phyloP scores from a whole-genome alignment of 768 basidiomycete genomes.

The Mycena latifolia region DNA sequence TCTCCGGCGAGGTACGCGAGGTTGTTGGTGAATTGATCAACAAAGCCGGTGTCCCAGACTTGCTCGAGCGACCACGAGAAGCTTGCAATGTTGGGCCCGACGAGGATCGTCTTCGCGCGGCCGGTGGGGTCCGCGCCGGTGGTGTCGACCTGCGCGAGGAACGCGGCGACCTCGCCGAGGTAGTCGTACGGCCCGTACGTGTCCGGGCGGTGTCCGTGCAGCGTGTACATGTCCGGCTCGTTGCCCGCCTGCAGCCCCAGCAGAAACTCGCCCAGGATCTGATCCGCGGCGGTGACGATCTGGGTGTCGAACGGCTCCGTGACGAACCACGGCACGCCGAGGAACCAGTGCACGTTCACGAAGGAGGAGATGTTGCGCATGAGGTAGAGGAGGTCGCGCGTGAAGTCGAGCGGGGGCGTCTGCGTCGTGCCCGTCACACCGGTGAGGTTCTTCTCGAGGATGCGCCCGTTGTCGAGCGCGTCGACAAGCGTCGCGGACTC shows the following conservation, averaged over 20 bases:
- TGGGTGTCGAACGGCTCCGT: slow-evolving; percentile 13
- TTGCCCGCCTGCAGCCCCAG: slow-evolving; percentile 57
- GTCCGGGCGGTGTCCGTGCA: slow-evolving; percentile 39
- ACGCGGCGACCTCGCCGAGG: slow-evolving; percentile 58
- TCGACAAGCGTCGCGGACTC: slow-evolving; percentile 70
- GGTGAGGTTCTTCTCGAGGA: slow-evolving; percentile 39
- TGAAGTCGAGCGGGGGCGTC: slow-evolving; percentile 63
- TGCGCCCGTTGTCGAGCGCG: slow-evolving; percentile 55
- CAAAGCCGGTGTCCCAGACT: slow-evolving; percentile 65
- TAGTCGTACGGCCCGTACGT: slow-evolving; percentile 54
- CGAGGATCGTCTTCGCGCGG: slow-evolving; percentile 56
- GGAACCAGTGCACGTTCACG: slow-evolving; percentile 62
- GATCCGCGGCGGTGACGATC: slow-evolving; percentile 13
- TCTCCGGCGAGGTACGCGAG: slow-evolving; percentile 66
- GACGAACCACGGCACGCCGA: slow-evolving; percentile 42
- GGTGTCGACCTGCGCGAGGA: slow-evolving; percentile 48
- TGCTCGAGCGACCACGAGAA: slow-evolving; percentile 62
- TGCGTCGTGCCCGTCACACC: slow-evolving; percentile 46
- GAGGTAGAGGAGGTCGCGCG: slow-evolving; percentile 63
- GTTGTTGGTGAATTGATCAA: slow-evolving; percentile 54
- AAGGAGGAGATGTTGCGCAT: slow-evolving; percentile 60
- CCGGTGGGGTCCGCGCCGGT: slow-evolving; percentile 51
- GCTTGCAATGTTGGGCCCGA: slow-evolving; percentile 75
- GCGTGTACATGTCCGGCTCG: slow-evolving; percentile 81
- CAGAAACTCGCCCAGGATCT: slow-evolving; percentile 26